These are phyloP conservation scores for Trichoderma atroviride DNA, from an alignment of 2,329 filamentous ascomycete species.

Conservation along the genomic window DNA sequence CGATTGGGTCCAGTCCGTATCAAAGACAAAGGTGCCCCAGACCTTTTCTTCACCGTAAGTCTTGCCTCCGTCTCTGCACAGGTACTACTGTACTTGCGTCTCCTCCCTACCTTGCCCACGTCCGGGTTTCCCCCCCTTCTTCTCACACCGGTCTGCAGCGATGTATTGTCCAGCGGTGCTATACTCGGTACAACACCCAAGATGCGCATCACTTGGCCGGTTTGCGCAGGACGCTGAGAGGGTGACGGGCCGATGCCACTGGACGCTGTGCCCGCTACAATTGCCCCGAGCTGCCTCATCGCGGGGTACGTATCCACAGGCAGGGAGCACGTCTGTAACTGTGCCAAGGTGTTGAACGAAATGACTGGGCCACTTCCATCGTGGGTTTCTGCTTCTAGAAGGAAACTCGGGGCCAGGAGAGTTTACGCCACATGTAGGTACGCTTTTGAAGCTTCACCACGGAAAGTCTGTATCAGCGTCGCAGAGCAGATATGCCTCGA, in stretches of 20 bases:
- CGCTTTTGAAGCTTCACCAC: background rate
- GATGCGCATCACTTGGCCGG: conserved; percentile 11
- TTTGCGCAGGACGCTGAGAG: background rate
- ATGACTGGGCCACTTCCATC: background rate
- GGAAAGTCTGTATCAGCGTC: background rate
- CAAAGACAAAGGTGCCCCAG: background rate
- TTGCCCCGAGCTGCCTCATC: conserved; percentile 14
- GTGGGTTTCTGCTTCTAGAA: background rate
- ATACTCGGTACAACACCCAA: conserved; percentile 20
- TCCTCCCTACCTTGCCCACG: background rate
- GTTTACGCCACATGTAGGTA: background rate
- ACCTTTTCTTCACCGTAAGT: conserved; percentile 19
- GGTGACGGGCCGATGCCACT: conserved; percentile 22
- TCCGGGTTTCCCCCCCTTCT: background rate
- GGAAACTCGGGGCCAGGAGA: background rate
- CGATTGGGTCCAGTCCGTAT: background rate
- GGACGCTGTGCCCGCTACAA: background rate
- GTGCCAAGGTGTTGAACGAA: conserved; percentile 4
- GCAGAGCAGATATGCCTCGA: too few species aligned
- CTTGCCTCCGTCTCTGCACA: conserved; percentile 11
- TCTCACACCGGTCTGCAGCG: conserved; percentile 5
- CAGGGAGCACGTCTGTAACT: conserved; percentile 24
- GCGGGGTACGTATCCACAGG: conserved; percentile 23
- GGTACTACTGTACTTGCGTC: too few species aligned
- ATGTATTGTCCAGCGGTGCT: conserved; percentile 12